Evolutionary conservation across 176 grass and related monocot genomes (phyloP), one percentile per base, ranked within the genome.

Genomic region (Rhynchospora pubera): DNA sequence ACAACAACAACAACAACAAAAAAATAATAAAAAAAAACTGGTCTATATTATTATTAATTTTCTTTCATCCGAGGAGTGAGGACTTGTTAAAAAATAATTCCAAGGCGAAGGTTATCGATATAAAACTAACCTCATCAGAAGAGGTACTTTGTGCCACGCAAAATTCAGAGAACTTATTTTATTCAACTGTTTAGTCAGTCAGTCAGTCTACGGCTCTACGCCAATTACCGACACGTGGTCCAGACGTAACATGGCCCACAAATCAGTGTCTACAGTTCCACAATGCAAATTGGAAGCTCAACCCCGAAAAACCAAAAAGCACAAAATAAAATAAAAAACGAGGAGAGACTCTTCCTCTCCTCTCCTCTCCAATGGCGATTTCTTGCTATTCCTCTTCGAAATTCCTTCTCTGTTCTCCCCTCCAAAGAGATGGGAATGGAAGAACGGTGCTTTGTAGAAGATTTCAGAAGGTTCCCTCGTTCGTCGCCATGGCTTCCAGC

Each of bases 401-500:
- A 30, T 47, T 65, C 10, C 21, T 81, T 30, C 77, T 34, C 45
- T 77, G 10, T n/a, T 84, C 22, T 53, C 57, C 65, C 9, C 42
- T 74, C 39, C 53, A 69, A 2, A 32, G 78, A 82, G 45, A 58
- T 13, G 18, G 5, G 2, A 10, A 64, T 77, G 39, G 85, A 56
- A 64, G 46, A 77, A 44, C 51, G 14, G 7, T 2, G 45, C 65
- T 9, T 52, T 79, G 48, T 45, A 70, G 39, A 44, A 76, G 85
- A 65, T 70, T 84, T 58, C 23, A 2, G 74, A 81, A 77, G 64
- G 72, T 60, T n/a, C 62, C 72, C 1, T 57, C 62, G 12, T 10
- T 58, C 5, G 82, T 71, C 32, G 85, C 83, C 75, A 94, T 80
- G 87, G 90, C 89, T 61, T 93, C 90, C 51, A 42, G 75, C 71